Base-by-base conservation (phyloP, 2,329 filamentous ascomycete genomes). In the Penicillium expansum region DNA sequence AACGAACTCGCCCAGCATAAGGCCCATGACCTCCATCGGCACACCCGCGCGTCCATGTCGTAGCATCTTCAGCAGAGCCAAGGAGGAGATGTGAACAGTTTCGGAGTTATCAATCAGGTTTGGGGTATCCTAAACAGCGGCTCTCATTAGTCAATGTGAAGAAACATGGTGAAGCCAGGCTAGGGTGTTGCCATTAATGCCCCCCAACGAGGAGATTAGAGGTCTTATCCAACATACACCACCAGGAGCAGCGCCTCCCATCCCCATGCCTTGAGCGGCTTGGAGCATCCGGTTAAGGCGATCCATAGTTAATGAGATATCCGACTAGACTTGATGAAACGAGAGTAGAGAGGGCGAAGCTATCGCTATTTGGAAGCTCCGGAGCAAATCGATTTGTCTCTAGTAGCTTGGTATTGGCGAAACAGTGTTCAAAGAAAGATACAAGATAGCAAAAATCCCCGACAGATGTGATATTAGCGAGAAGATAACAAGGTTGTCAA, bases 21-120 rank as follows among this genome's bases (percentile, higher is more conserved):
- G 82, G 61, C 94, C 94, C 94, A 99, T 99, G 75, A 99, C 94
- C 82, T 99, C 94, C 94, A 99, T 99, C 20, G 94, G 94, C 64
- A 99, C 94, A 80, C 94, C 94, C 39, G 94, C 94, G 66, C 94
- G 89, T 63, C 94, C 94, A 78, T 99, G 94, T 74, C 94, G 88
- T 76, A 99, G 83, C 94, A 99, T 99, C 84, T 99, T 99, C 69
- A 99, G 83, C 52, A 99, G 84, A 51, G 94, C 94, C 60, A 99
- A 86, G 48, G 94, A 99, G 51, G 94, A 99, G 70, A 99, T 99
- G 80, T 99, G 96, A 67, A 99, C 94, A 33, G 94, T 99, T 81
- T 99, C 94, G 69, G 93, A 96, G 80, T 99, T 99, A 76, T 99
- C 94, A 76, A 99, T 95, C 59, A 99, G 85, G 73, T 89, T 92